Percentiles rank a stretch among this genome's conserved stretches.
phyloP scores from a whole-genome alignment of 345 rosid genomes.

The Chamaenerion angustifolium region DNA sequence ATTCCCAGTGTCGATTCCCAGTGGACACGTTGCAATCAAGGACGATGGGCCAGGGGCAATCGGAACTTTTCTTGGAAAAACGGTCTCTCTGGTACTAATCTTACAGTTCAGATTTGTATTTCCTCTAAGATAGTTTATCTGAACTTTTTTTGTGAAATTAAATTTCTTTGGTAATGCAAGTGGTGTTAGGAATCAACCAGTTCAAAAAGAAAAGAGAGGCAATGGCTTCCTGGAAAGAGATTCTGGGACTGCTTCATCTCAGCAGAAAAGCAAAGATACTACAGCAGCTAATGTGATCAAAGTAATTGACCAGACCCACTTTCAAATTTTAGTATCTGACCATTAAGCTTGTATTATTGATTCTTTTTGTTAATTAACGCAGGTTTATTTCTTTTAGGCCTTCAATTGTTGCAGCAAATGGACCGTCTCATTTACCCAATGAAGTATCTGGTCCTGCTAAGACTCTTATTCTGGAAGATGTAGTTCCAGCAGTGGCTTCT shows the following conservation, averaged over 20 bases:
- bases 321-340: background rate
- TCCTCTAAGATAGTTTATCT: background rate
- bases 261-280: constrained; percentile 25
- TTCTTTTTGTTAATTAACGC: background rate
- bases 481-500: constrained; percentile 12
- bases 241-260: constrained; percentile 13
- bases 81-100: no score
- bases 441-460: constrained; percentile 22
- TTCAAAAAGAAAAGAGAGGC: constrained; percentile 45
- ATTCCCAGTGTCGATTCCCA: no score
- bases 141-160: background rate
- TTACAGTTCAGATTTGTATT: background rate
- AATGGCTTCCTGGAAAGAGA: constrained; percentile 24
- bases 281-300: constrained; percentile 19
- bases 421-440: constrained; percentile 22
- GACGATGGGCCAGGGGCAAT: constrained; percentile 28
- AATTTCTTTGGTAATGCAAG: constrained; percentile 13
- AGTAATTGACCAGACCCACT: constrained; percentile 23
- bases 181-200: constrained; percentile 34
- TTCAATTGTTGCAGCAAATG: constrained; percentile 17
- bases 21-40: constrained; percentile 16
- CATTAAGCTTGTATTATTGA: background rate
- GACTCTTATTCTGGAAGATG: constrained; percentile 7
- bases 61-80: constrained; percentile 28
- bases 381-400: constrained; percentile 18